Evolutionary conservation across 345 rosid genomes (phyloP), one percentile per base, ranked within the genome.

Genomic region (Erysimum cheiranthoides): DNA sequence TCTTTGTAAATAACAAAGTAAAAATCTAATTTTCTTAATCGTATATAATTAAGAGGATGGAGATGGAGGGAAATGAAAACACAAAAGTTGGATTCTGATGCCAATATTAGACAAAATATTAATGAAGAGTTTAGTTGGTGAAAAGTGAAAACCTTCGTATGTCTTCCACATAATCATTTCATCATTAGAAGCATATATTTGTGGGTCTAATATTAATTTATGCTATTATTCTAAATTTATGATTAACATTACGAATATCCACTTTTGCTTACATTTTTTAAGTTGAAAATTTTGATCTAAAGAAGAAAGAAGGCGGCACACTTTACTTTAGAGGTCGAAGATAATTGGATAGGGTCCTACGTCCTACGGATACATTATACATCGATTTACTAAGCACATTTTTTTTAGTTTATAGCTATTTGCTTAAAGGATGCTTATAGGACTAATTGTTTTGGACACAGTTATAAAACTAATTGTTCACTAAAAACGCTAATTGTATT

Each of bases 91-190:
- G 59, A 66, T 53, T 6, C 35, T 25, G 66, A 74, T 74, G 71
- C 50, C 38, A 73, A n/a, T 56, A 45, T 14, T 75, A 27, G n/a
- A n/a, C n/a, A n/a, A n/a, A n/a, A n/a, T 38, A 38, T 21, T 13
- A 36, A 67, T 70, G 61, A 70, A 56, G 61, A 50, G 61, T 54
- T 28, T 11, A 64, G 80, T 70, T 64, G 76, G 80, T 70, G 76
- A 70, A 77, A 70, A 77, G 76, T 63, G 61, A 63, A 46, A 70
- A 54, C 71, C 43, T 62, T 63, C 45, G 1, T 54, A 77, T 47
- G 52, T 77, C 75, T 77, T 77, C 80, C 71, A 77, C 75, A 70
- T 70, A 70, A 70, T 77, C 80, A 77, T 77, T 77, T 77, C 80
- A 77, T 77, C 75, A 76, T 76, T 45, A 66, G 71, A 77, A 63